Base-by-base conservation (phyloP, 306 rosid species). In the Hippophae gyantsensis region DNA sequence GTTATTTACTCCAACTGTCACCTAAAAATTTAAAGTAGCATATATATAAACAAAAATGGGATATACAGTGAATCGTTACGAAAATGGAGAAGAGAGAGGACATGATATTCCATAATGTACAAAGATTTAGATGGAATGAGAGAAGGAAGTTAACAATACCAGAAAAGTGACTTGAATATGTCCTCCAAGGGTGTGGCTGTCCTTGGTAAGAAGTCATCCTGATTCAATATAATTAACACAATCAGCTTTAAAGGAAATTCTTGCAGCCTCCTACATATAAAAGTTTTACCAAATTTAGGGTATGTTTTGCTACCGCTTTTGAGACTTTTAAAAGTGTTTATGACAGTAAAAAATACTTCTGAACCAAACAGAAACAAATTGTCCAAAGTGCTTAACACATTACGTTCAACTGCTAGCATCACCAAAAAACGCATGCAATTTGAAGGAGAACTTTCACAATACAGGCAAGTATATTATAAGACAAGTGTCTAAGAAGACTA, bases 121-220 rank as follows among this genome's bases (percentile, higher is more conserved):
- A 32, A 32, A 32, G 4, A 4, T 32, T 32, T 32, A 32, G 3
- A 32, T 32, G 3, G 38, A 32, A 32, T 2, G 38, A 32, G 38
- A 32, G 38, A 62, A 13, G 23, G 56, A 50, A 60, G 73, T 26
- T 42, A 49, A 53, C 57, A 55, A 58, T 89, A 90, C 97, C 97
- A 90, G 86, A 86, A 84, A 75, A 90, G 76, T 61, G 95, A 90
- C 85, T 86, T 90, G 82, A 86, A 90, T 70, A 90, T 84, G 82
- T 90, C 97, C 79, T 90, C 97, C 83, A 90, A 77, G 54, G 97
- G 97, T 49, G 97, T 90, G 60, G 97, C 97, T 9, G 95, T 90
- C 78, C 97, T 79, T 13, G 97, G 97, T 62, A 90, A 81, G 79
- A 90, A 90, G 77, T 90, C 97, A 80, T 90, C 97, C 97, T 90